A percentile compares a stretch with the other conserved stretches of the same genome.
Conservation (phyloP, 164 flowering plant species). For the Amborella trichopoda region DNA sequence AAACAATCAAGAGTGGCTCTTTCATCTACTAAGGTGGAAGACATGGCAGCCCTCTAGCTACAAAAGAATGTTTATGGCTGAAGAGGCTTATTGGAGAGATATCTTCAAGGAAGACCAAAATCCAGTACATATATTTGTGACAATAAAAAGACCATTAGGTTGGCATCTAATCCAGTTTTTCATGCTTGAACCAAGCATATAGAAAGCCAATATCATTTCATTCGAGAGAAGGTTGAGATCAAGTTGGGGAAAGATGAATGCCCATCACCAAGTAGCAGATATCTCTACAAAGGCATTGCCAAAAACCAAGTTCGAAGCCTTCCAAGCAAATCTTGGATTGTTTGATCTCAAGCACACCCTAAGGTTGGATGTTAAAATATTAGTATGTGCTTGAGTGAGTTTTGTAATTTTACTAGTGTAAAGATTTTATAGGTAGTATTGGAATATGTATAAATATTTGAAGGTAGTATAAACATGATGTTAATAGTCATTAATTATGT, state of each 20-base stretch:
- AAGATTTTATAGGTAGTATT: no score
- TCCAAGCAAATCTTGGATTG: background rate
- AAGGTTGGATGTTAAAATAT: background rate
- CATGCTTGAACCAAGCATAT: background rate
- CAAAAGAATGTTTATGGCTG: conserved; percentile 1
- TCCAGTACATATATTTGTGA: background rate
- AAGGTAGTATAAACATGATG: no score
- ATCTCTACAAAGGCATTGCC: background rate
- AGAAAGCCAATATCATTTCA: background rate
- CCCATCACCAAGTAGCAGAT: background rate
- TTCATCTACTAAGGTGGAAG: background rate
- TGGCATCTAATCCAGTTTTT: background rate
- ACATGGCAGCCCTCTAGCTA: conserved; percentile 2
- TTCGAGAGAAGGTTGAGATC: background rate
- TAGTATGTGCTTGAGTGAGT: background rate
- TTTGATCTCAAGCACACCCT: background rate
- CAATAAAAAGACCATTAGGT: background rate
- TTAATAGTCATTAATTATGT: no score
- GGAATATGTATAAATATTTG: no score
- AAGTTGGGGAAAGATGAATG: background rate
- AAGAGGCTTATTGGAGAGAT: background rate
- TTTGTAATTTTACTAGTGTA: no score
- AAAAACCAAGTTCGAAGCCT: background rate
- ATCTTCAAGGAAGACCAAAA: background rate
- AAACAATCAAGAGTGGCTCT: background rate